Evolutionary conservation across 495 filamentous ascomycete genomes (phyloP).

Genomic region (Daldinia grandis): DNA sequence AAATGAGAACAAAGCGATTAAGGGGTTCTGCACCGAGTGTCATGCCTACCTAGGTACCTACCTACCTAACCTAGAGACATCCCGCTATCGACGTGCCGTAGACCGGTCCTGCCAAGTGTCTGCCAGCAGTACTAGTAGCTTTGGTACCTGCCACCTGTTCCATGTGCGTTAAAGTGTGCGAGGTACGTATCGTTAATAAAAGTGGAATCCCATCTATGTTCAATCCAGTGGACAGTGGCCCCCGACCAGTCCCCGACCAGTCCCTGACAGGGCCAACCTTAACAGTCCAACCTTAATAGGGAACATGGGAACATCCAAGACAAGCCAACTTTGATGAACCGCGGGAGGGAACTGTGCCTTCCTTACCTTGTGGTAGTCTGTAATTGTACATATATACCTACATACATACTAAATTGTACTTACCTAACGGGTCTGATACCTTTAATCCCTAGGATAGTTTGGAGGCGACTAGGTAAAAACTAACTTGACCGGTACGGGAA

Average conservation of each 20-base stretch:
- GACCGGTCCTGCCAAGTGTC: background rate
- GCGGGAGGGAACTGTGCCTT: constrained; percentile 14
- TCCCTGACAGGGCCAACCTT: constrained; percentile 12
- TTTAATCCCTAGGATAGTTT: constrained; percentile 2
- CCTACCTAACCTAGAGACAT: too few species aligned
- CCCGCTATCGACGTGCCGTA: background rate
- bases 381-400: too few species aligned
- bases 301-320: background rate
- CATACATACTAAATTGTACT: constrained; percentile 5
- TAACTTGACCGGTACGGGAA: constrained; percentile 26
- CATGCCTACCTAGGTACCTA: too few species aligned
- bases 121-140: background rate
- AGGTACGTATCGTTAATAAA: background rate
- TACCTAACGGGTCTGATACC: constrained; percentile 1
- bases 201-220: background rate
- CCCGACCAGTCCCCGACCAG: background rate
- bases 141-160: background rate
- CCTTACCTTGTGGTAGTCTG: background rate
- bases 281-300: constrained; percentile 11
- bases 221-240: background rate
- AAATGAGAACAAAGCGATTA: background rate
- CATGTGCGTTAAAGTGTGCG: background rate
- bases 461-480: constrained; percentile 13
- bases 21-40: background rate
- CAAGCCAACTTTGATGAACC: constrained; percentile 7